Base-by-base conservation (phyloP, 2,329 filamentous ascomycete genomes). In the Mycosphaerella sp. region DNA sequence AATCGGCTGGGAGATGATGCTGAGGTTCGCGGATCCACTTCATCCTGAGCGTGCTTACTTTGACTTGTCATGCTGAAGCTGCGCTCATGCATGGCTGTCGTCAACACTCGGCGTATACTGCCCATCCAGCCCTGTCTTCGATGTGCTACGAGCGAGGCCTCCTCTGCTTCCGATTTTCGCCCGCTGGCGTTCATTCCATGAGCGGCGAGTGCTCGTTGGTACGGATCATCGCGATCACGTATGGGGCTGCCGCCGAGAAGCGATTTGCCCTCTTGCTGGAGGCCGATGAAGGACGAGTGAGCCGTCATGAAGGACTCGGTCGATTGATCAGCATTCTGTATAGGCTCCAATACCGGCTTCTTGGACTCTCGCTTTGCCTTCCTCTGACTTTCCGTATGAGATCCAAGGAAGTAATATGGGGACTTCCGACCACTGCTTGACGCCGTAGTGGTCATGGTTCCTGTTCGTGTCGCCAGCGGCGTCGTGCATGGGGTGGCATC, bases 251-350 rank as follows among this genome's bases (percentile, higher is more conserved):
- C 73, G 4, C 72, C 73, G 21, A 81, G 71, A 1, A 81, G 68
- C 2, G 71, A 71, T 44, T 79, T 73, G 12, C 75, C 75, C 64
- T 81, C 77, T 13, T 71, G 70, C 60, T 76, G 76, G 2, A 75
- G 69, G 17, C 74, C 69, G 7, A 69, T 68, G 46, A 79, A 73
- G 0, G 71, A 74, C 1, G 76, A 74, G 14, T 71, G 69, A 2
- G 76, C 75, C 1, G 77, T 77, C 13, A 68, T 72, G 64, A 76
- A 79, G 1, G 72, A 75, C 35, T 79, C 77, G 10, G 54, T 54
- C 5, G 58, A 60, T 16, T 60, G 54, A 16, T 53, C 51, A 17
- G 54, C 55, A 17, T 49, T 50, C 13, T 58, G 48, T 37, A 42
- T 49, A 12, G 51, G 49, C 21, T 49, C 46, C 3, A 48, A 6